Evolutionary conservation across 1,284 basidiomycete genomes (phyloP).

Genomic region (Chalciporus piperatoides): DNA sequence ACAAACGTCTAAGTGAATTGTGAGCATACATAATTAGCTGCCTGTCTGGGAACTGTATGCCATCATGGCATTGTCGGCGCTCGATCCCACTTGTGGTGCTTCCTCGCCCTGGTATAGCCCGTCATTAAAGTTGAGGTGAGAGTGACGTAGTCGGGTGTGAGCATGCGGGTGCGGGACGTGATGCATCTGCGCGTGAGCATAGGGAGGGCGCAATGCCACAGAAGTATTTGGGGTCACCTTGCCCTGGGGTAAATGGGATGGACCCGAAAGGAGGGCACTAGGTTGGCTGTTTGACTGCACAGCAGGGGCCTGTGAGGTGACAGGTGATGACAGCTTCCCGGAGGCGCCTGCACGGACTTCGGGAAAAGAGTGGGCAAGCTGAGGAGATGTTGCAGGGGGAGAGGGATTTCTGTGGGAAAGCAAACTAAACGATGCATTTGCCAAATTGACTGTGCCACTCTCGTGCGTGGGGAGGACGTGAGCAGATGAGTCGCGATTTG

Average conservation of each 20-base stretch:
- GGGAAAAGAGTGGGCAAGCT: constrained; percentile 21
- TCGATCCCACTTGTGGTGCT: constrained; percentile 28
- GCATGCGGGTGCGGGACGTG: constrained; percentile 75
- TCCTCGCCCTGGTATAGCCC: constrained; percentile 40
- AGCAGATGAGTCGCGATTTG: constrained; percentile 12
- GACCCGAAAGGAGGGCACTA: constrained; percentile 18
- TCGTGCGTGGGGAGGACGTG: constrained; percentile 22
- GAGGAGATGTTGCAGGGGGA: constrained; percentile 19
- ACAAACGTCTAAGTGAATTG: constrained; percentile 4
- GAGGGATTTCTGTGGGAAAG: constrained; percentile 21
- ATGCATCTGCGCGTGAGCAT: constrained; percentile 56
- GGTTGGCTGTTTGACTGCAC: constrained; percentile 21
- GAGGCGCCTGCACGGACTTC: constrained; percentile 15
- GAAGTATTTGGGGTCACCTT: constrained; percentile 34
- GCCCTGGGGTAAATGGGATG: constrained; percentile 18
- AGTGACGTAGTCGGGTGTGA: constrained; percentile 63
- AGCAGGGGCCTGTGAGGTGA: constrained; percentile 24
- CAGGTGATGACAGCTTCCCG: constrained; percentile 13
- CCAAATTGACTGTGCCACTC: constrained; percentile 3
- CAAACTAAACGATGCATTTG: constrained; percentile 14
- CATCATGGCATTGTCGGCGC: constrained; percentile 43
- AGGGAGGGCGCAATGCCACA: constrained; percentile 51
- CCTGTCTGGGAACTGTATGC: constrained; percentile 41
- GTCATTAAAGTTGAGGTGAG: constrained; percentile 44
- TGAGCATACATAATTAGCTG: constrained; percentile 25